Evolutionary conservation across 805 yeast genomes (phyloP), one percentile per base, ranked within the genome.

Genomic region (Yamadazyma endophytica): DNA sequence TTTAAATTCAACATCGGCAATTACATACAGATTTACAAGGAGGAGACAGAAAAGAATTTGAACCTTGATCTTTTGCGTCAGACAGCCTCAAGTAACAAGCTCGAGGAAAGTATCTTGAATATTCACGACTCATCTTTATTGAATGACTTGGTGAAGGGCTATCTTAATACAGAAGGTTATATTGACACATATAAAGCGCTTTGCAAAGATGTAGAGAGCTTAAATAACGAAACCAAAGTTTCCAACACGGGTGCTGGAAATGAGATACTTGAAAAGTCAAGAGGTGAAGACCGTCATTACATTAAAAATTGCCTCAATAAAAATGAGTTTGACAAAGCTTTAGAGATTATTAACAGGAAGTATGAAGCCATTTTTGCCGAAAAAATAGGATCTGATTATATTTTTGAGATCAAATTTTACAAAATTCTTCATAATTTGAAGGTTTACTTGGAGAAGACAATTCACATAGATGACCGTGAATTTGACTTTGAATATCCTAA

Each of bases 1-100:
- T 82, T 82, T 50, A 57, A 63, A 31, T 82, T 72, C 46, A 82
- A 82, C 49, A 77, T 82, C 36, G 62, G 66, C 24, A 64, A 68
- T 23, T 77, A 78, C 49, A 68, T 76, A 22, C 54, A 60, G 16
- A 54, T 54, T 9, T 64, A 70, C 55, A 79, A 77, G 41, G 40
- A 46, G 3, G 49, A 50, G 18, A 43, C 43, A 22, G 47, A 50
- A 21, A 44, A 41, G 19, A 42, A 41, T 11, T 30, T 54, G 13
- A 42, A 54, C 24, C 17, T 41, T 13, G 31, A 47, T 1, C 33
- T 54, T 18, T 34, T 53, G 14, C 49, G 48, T n/a, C 47, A 47
- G 15, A 35, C 28, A 9, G 31, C 32, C 8, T 18, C 26, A 3
- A 17, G 31, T 2, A 37, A 37, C 18, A 15, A 32, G 3, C 21